These are phyloP conservation scores for Leptoxyphium fumago DNA, from an alignment of 2,329 filamentous ascomycete genomes.

Conservation along the genomic window DNA sequence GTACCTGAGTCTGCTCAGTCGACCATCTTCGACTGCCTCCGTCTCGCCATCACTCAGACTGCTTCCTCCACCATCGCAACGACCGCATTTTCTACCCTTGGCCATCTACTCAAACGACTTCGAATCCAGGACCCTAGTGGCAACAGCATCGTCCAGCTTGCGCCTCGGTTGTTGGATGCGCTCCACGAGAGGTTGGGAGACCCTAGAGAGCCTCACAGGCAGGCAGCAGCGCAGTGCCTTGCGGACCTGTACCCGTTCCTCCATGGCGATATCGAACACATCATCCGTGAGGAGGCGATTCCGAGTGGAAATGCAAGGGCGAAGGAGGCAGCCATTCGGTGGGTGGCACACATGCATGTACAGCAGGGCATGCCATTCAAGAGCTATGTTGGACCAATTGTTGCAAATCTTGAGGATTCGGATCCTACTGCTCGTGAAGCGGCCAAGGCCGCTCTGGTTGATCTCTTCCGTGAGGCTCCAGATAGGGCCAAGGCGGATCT, in stretches of 20 bases:
- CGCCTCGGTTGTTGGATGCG: slow-evolving; percentile 54
- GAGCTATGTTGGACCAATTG: slow-evolving; percentile 64
- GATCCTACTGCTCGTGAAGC: slow-evolving; percentile 76
- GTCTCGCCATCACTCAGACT: slow-evolving; percentile 58
- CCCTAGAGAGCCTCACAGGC: slow-evolving; percentile 69
- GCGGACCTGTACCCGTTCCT: slow-evolving; percentile 60
- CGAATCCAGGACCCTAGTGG: slow-evolving; percentile 70
- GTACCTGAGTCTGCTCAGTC: slow-evolving; percentile 61
- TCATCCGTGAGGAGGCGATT: slow-evolving; percentile 65
- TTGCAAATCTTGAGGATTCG: slow-evolving; percentile 78
- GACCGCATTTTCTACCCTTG: slow-evolving; percentile 74
- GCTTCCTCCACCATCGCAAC: slow-evolving; percentile 60
- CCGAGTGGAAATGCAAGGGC: slow-evolving; percentile 66
- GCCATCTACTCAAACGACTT: slow-evolving; percentile 74
- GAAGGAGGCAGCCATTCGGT: slow-evolving; percentile 73
- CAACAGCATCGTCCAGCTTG: slow-evolving; percentile 49
- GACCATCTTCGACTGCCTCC: slow-evolving; percentile 68
- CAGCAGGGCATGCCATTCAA: slow-evolving; percentile 69
- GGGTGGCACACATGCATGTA: slow-evolving; percentile 76
- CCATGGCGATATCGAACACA: slow-evolving; percentile 60
- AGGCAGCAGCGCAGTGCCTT: slow-evolving; percentile 59
- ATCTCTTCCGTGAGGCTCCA: slow-evolving; percentile 71
- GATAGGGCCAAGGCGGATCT: slow-evolving; percentile 76
- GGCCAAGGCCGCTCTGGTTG: slow-evolving; percentile 70
- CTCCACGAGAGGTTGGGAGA: slow-evolving; percentile 79